Conservation (phyloP, 805 yeast species). For the Yamadazyma kitorensis region DNA sequence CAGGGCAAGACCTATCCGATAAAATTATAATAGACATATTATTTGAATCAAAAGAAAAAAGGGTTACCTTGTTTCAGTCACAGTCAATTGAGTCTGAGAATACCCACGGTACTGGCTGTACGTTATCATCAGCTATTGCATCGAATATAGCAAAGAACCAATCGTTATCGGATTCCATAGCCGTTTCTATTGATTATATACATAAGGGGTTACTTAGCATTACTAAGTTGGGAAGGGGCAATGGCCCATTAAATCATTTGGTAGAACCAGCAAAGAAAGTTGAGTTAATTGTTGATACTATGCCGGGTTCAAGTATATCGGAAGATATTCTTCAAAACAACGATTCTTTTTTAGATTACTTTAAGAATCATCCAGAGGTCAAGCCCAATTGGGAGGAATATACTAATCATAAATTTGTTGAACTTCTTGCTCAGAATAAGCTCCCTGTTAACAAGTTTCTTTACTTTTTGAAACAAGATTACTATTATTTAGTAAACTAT, state of each 20-base stretch:
- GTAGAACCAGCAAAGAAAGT: conserved; percentile 25
- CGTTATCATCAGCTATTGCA: conserved; percentile 77
- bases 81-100: conserved; percentile 44
- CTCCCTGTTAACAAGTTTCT: conserved; percentile 51
- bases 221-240: conserved; percentile 49
- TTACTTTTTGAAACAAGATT: conserved; percentile 62
- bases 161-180: conserved; percentile 47
- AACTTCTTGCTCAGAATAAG: conserved; percentile 48
- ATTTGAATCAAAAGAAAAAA: conserved; percentile 39
- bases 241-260: conserved; percentile 78
- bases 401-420: conserved; percentile 60
- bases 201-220: conserved; percentile 55
- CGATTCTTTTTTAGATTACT: conserved; percentile 39
- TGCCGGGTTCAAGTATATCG: conserved; percentile 1
- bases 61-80: conserved; percentile 46
- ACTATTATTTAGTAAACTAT: conserved; percentile 65
- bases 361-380: conserved; percentile 56
- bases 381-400: conserved; percentile 56
- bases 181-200: conserved; percentile 59
- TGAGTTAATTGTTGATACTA: conserved; percentile 9
- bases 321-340: conserved; percentile 1
- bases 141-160: conserved; percentile 64
- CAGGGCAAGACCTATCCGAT: conserved; percentile 13
- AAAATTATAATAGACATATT: conserved; percentile 51
- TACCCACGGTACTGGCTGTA: conserved; percentile 91